Conservation (phyloP, 139 green algal species). For the Chloropicon primus region DNA sequence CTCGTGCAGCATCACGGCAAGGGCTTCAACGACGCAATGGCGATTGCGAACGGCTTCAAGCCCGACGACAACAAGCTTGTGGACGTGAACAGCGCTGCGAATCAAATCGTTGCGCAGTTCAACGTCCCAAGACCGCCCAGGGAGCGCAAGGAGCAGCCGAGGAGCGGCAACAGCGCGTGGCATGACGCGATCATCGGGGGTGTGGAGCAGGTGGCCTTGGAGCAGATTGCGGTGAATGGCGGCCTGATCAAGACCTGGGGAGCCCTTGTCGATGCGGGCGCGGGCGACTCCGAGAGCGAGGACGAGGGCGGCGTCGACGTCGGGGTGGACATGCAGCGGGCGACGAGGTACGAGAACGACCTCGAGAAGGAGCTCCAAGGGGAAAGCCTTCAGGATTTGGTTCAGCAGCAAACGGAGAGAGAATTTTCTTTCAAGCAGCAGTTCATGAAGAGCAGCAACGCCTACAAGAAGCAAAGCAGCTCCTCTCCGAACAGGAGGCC, state of each 20-base stretch:
- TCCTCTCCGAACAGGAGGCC: background rate
- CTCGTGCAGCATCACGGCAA: background rate
- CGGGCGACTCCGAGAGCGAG: background rate
- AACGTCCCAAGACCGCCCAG: background rate
- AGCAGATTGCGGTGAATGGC: background rate
- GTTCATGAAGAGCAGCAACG: background rate
- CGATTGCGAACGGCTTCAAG: background rate
- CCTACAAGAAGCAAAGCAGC: background rate
- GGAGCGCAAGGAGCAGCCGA: background rate
- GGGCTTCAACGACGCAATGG: background rate
- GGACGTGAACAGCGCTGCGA: background rate
- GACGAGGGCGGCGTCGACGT: background rate
- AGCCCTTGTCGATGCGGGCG: background rate
- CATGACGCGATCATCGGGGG: background rate
- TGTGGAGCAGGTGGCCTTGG: background rate
- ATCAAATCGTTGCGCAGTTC: background rate
- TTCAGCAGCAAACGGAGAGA: background rate
- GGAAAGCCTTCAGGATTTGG: background rate
- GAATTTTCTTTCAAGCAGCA: background rate
- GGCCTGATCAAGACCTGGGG: background rate
- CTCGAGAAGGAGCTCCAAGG: background rate
- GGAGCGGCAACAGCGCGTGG: background rate
- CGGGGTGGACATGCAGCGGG: background rate
- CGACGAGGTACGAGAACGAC: background rate
- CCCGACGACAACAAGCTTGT: background rate